These are phyloP conservation scores for Megacollybia marginata DNA, from an alignment of 768 basidiomycete species.

Conservation along the genomic window DNA sequence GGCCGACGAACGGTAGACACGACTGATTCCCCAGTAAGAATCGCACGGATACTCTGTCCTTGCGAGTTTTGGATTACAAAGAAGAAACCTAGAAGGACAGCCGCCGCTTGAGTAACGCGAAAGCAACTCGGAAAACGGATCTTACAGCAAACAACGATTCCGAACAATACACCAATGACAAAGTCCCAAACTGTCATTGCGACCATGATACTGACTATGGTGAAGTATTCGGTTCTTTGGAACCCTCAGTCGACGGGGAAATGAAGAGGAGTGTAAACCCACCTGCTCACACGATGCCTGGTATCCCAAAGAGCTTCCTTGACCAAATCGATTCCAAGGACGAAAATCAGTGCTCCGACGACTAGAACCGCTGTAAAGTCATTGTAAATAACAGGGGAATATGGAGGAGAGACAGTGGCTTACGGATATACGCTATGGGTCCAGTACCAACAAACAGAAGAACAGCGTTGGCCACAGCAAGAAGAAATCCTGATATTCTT, in stretches of 20 bases:
- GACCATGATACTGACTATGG: constrained; percentile 79
- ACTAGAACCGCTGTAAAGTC: constrained; percentile 70
- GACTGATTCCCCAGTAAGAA: constrained; percentile 76
- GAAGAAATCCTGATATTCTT: constrained; percentile 76
- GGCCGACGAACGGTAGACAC: constrained; percentile 91
- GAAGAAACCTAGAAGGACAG: constrained; percentile 58
- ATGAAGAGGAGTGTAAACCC: constrained; percentile 11
- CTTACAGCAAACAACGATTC: constrained; percentile 86
- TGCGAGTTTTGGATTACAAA: constrained; percentile 96
- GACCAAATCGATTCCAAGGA: constrained; percentile 87
- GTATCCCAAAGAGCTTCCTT: constrained; percentile 98
- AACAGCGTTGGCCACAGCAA: constrained; percentile 65
- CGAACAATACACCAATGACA: constrained; percentile 87
- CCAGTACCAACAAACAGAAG: constrained; percentile 80
- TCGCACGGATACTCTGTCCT: constrained; percentile 71
- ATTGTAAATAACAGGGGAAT: neutral
- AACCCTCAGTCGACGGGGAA: neutral
- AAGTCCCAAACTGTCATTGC: constrained; percentile 95
- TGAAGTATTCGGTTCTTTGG: constrained; percentile 68
- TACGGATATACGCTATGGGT: constrained; percentile 89
- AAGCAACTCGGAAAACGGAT: constrained; percentile 1
- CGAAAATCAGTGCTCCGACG: constrained; percentile 87
- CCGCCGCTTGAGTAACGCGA: neutral
- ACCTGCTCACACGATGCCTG: constrained; percentile 76
- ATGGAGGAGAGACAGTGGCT: constrained; percentile 18